phyloP scores from a whole-genome alignment of 139 green algal species.

The Coelastrella sp. region DNA sequence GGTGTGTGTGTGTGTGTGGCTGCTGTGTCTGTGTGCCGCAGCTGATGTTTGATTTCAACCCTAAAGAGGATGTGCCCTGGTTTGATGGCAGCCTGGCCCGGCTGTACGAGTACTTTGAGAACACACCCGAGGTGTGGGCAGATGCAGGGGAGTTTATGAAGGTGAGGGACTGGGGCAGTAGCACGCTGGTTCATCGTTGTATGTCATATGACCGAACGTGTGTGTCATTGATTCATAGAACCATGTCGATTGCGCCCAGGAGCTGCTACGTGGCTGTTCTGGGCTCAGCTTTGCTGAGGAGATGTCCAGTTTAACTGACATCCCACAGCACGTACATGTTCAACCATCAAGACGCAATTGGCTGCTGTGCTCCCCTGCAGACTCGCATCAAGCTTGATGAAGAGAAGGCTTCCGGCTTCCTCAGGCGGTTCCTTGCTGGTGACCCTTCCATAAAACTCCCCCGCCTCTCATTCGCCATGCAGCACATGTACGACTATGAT shows the following conservation, averaged over 20 bases:
- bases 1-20: background rate
- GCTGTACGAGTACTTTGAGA: constrained; percentile 67
- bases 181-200: background rate
- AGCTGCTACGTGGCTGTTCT: background rate
- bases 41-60: constrained; percentile 72
- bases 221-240: background rate
- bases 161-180: background rate
- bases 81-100: constrained; percentile 52
- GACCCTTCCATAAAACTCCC: constrained; percentile 16
- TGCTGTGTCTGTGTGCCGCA: background rate
- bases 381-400: constrained; percentile 28
- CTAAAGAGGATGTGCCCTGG: constrained; percentile 51
- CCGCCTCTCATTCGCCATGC: constrained; percentile 41
- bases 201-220: background rate
- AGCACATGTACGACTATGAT: constrained; percentile 51
- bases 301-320: background rate
- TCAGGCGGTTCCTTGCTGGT: constrained; percentile 36
- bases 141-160: constrained; percentile 33
- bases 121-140: constrained; percentile 51
- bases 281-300: background rate
- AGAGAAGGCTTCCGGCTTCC: background rate
- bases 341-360: background rate
- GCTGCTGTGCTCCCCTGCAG: background rate
- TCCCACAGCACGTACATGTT: background rate
- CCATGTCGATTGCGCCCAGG: background rate